These are phyloP conservation scores for Parasarocladium wereldwijsianum DNA, from an alignment of 2,329 filamentous ascomycete species.

Conservation along the genomic window DNA sequence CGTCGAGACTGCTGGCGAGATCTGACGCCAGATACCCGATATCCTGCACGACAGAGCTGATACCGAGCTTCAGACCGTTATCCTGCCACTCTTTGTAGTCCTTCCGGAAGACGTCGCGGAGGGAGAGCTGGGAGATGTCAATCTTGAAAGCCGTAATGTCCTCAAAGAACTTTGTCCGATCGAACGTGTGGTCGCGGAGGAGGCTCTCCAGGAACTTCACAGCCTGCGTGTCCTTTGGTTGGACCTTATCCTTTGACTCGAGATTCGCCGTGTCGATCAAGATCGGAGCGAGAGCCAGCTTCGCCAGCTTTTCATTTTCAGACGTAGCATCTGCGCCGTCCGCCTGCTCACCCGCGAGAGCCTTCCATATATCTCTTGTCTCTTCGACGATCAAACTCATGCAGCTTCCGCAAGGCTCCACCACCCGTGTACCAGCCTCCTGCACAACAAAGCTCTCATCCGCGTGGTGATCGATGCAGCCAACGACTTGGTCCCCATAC, in stretches of 20 bases:
- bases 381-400: conserved; percentile 53
- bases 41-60: conserved; percentile 49
- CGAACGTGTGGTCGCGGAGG: conserved; percentile 27
- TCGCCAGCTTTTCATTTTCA: conserved; percentile 45
- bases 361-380: conserved; percentile 42
- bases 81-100: conserved; percentile 74
- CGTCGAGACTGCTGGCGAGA: conserved; percentile 30
- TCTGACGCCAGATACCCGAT: conserved; percentile 40
- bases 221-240: conserved; percentile 41
- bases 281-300: conserved; percentile 53
- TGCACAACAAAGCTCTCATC: conserved; percentile 45
- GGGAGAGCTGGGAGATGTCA: conserved; percentile 43
- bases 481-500: conserved; percentile 39
- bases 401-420: conserved; percentile 59
- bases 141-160: conserved; percentile 50
- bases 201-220: conserved; percentile 42
- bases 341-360: conserved; percentile 15
- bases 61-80: conserved; percentile 43
- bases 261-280: conserved; percentile 61
- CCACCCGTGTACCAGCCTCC: conserved; percentile 39
- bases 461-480: conserved; percentile 66
- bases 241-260: conserved; percentile 47
- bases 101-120: conserved; percentile 60
- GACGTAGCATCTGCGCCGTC: conserved; percentile 12
- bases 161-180: conserved; percentile 40